Evolutionary conservation across 352 stramenopile species (phyloP).

Genomic region (Aphanomyces astaci): DNA sequence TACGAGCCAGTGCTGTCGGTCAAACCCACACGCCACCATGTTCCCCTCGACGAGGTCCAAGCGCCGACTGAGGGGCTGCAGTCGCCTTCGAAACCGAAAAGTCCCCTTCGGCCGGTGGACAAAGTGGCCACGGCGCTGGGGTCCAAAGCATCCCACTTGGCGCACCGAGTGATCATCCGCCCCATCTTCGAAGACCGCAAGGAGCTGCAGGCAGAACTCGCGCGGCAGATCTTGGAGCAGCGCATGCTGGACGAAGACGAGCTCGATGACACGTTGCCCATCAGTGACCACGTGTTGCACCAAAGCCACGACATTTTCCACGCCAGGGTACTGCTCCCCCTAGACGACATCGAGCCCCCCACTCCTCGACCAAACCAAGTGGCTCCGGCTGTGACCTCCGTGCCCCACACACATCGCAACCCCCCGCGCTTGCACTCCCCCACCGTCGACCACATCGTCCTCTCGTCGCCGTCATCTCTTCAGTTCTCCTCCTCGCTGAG

Average conservation of each 20-base stretch:
- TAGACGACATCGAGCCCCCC: background rate
- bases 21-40: slow-evolving; percentile 33
- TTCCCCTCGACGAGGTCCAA: slow-evolving; percentile 10
- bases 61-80: background rate
- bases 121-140: slow-evolving; percentile 17
- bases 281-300: slow-evolving; percentile 8
- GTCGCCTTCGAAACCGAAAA: background rate
- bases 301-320: slow-evolving; percentile 24
- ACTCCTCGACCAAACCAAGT: slow-evolving; percentile 29
- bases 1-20: slow-evolving; percentile 50
- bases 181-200: slow-evolving; percentile 58
- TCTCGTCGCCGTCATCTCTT: background rate
- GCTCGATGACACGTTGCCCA: background rate
- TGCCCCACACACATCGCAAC: no score
- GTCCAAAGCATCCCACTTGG: slow-evolving; percentile 28
- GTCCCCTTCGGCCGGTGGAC: slow-evolving; percentile 11
- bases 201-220: slow-evolving; percentile 33
- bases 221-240: slow-evolving; percentile 27
- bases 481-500: background rate
- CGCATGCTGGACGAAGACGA: slow-evolving; percentile 18
- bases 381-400: slow-evolving; percentile 22
- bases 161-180: slow-evolving; percentile 56
- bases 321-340: background rate
- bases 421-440: slow-evolving; percentile 10
- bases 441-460: background rate